Evolutionary conservation across 2,329 filamentous ascomycete genomes (phyloP).

Genomic region (Paraphaeosphaeria sporulosa): DNA sequence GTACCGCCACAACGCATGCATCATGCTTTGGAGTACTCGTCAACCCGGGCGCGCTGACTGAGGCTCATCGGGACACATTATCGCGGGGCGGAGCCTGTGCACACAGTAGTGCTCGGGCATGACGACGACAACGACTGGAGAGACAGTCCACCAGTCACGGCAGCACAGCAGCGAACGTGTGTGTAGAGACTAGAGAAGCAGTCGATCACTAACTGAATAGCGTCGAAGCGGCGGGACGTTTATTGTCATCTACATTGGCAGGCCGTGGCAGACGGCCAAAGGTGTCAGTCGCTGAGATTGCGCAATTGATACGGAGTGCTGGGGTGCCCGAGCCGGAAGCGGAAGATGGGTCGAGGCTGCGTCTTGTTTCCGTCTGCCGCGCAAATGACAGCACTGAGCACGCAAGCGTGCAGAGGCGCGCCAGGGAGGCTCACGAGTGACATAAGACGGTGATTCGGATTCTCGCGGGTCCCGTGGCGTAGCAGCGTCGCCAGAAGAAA

Average conservation of each 20-base stretch:
- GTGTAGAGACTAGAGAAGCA: not conserved
- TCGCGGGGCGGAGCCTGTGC: not conserved
- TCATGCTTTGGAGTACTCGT: not conserved
- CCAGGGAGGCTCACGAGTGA: not conserved
- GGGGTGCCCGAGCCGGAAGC: slow-evolving; percentile 18
- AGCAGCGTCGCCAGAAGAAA: not conserved
- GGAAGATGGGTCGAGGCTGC: slow-evolving; percentile 12
- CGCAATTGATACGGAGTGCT: no score
- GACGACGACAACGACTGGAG: not conserved
- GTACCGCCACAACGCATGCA: slow-evolving; percentile 2
- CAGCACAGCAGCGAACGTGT: not conserved
- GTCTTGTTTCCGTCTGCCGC: slow-evolving; percentile 30
- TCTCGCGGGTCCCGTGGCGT: not conserved
- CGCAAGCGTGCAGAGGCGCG: slow-evolving; percentile 11
- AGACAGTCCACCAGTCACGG: slow-evolving; percentile 1
- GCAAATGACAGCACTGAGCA: not conserved
- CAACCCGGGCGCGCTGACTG: not conserved
- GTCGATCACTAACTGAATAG: not conserved
- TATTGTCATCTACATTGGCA: not conserved
- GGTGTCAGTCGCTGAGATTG: no score
- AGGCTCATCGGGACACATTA: not conserved
- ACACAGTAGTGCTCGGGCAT: not conserved
- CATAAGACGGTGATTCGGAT: slow-evolving; percentile 5
- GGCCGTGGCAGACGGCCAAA: not conserved
- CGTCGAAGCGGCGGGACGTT: not conserved